Conservation (phyloP, 306 rosid species). For the Geum urbanum region DNA sequence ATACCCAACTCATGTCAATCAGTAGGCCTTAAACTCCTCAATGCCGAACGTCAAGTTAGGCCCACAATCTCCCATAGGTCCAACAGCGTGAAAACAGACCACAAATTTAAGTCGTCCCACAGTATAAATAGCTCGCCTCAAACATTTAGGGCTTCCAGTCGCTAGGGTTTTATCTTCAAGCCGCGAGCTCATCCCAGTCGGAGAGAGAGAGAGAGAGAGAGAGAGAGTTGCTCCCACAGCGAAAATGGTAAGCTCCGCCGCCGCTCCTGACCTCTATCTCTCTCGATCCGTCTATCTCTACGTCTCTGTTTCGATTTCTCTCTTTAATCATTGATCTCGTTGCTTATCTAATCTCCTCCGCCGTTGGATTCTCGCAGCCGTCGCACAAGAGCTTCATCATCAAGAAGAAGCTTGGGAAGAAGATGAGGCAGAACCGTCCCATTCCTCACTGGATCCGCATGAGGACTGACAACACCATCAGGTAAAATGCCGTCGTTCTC, state of each 20-base stretch:
- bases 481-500: conserved; percentile 25
- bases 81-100: not conserved
- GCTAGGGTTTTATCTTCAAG: conserved; percentile 29
- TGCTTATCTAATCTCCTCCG: not conserved
- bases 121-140: not conserved
- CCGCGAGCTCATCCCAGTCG: not conserved
- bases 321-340: not conserved
- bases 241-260: conserved; percentile 43
- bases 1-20: too few relatives aligned
- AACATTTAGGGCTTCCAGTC: not conserved
- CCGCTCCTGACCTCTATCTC: too few relatives aligned
- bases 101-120: not conserved
- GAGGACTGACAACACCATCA: conserved; percentile 80
- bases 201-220: too few relatives aligned
- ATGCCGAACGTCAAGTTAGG: too few relatives aligned
- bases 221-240: conserved; percentile 10
- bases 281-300: not conserved
- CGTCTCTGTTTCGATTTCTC: not conserved
- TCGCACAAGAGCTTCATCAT: conserved; percentile 82
- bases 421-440: conserved; percentile 93
- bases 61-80: not conserved
- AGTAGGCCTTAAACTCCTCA: too few relatives aligned
- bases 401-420: conserved; percentile 93
- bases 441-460: conserved; percentile 84
- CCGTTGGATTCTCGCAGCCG: conserved; percentile 40